Base-by-base conservation (phyloP, 1,284 basidiomycete genomes). In the Cronartium quercuum region DNA sequence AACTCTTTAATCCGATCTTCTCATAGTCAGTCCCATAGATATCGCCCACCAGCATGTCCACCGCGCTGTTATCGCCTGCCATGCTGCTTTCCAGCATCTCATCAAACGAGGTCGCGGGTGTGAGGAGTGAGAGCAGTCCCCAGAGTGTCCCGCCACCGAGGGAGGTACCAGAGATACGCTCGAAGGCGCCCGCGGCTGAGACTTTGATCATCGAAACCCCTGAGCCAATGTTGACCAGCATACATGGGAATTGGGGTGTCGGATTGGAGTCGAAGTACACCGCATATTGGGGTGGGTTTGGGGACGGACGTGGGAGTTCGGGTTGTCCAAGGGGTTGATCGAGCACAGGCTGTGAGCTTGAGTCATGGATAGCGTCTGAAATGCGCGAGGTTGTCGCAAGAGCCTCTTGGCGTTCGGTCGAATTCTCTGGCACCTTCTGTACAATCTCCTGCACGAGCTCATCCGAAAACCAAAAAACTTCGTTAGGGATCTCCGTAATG, bases 21-120 rank as follows among this genome's bases (percentile, higher is more conserved):
- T 86, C 88, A 83, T 95, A 94, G 83, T 95, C 94, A 78, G 91
- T 89, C 34, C 94, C 95, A 81, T 98, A 98, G 78, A 99, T 98
- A 84, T 99, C 96, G 38, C 95, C 94, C 60, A 99, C 95, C 67
- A 98, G 89, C 95, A 98, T 98, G 83, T 99, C 96, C 38, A 98
- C 95, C 6, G 87, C 87, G 62, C 90, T 87, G 80, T 99, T 98
- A 84, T 98, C 92, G 55, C 96, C 96, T 80, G 87, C 83, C 82
- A 98, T 94, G 0, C 94, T 96, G 35, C 98, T 85, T 15, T 89
- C 87, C 76, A 99, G 85, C 95, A 99, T 99, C 83, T 98, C 93
- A 83, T 98, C 95, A 83, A 99, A 99, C 58, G 87, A 91, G 63
- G 87, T 90, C n/a, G 96, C 96, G 62, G 93, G 92, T 24, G 96